phyloP scores from a whole-genome alignment of 768 basidiomycete genomes.

The Macrocybe gigantea region DNA sequence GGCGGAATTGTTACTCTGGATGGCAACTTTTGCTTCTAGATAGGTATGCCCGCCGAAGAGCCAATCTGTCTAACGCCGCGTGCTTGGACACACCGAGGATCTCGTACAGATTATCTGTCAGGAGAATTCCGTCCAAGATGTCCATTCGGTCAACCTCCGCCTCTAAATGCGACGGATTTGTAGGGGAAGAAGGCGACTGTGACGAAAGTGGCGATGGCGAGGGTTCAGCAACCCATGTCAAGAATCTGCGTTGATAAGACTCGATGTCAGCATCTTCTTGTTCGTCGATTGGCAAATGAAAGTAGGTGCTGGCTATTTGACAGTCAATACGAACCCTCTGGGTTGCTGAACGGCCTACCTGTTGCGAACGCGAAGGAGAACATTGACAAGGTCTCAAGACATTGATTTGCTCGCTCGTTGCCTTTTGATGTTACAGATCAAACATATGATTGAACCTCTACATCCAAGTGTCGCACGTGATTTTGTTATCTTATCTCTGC shows the following conservation, averaged over 20 bases:
- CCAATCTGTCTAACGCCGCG: slow-evolving; percentile 46
- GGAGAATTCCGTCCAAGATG: slow-evolving; percentile 65
- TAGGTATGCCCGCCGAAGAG: slow-evolving; percentile 73
- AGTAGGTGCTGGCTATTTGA: slow-evolving; percentile 50
- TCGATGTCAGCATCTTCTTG: slow-evolving; percentile 43
- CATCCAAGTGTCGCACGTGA: slow-evolving; percentile 45
- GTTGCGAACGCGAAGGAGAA: slow-evolving; percentile 42
- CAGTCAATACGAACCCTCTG: neutral
- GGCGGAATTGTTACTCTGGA: slow-evolving; percentile 60
- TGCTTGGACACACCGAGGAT: slow-evolving; percentile 61
- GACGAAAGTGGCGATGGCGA: slow-evolving; percentile 18
- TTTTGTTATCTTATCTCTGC: slow-evolving; percentile 20
- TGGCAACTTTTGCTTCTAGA: slow-evolving; percentile 72
- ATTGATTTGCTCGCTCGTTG: slow-evolving; percentile 5
- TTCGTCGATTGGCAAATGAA: slow-evolving; percentile 53
- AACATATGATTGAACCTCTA: slow-evolving; percentile 20
- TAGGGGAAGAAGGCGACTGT: slow-evolving; percentile 2
- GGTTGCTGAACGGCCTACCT: slow-evolving; percentile 16
- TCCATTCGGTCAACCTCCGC: slow-evolving; percentile 51
- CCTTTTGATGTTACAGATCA: slow-evolving; percentile 63
- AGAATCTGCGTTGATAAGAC: slow-evolving; percentile 36
- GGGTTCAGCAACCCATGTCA: slow-evolving; percentile 43
- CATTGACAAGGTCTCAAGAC: slow-evolving; percentile 21
- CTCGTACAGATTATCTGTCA: slow-evolving; percentile 62
- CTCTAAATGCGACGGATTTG: slow-evolving; percentile 25